Evolutionary conservation across 768 basidiomycete species (phyloP).

Genomic region (Tylopilus sp.): DNA sequence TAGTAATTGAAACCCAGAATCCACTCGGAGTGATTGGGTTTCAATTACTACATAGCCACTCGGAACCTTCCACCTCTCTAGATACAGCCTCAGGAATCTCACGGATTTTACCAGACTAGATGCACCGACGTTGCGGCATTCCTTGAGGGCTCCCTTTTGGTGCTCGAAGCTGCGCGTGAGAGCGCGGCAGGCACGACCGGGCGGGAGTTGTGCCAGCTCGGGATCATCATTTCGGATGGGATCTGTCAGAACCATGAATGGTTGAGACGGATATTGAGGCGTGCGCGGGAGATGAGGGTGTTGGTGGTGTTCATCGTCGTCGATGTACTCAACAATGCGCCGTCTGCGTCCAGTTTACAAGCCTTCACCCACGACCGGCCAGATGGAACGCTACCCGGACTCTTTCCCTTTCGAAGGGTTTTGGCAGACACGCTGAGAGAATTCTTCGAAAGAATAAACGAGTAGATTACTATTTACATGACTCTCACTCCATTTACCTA

Average conservation of each 20-base stretch:
- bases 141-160: conserved; percentile 70
- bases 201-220: conserved; percentile 91
- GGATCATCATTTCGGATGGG: conserved; percentile 99
- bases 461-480: conserved; percentile 29
- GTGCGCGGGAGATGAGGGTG: conserved; percentile 84
- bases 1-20: too few relatives aligned
- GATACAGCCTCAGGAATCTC: too few relatives aligned
- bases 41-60: too few relatives aligned
- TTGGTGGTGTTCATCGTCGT: conserved; percentile 97
- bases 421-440: conserved; percentile 85
- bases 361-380: conserved; percentile 42
- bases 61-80: too few relatives aligned
- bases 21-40: too few relatives aligned
- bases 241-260: conserved; percentile 94
- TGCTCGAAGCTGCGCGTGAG: conserved; percentile 77
- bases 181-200: conserved; percentile 54
- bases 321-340: conserved; percentile 72
- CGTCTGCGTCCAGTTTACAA: conserved; percentile 54
- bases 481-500: too few relatives aligned
- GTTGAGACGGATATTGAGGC: conserved; percentile 73
- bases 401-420: conserved; percentile 97
- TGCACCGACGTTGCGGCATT: conserved; percentile 84
- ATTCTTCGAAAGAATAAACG: conserved; percentile 84
- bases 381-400: conserved; percentile 87
- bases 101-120: too few relatives aligned